Conservation (phyloP, 2,329 filamentous ascomycete species). For the Fusarium transvaalense region DNA sequence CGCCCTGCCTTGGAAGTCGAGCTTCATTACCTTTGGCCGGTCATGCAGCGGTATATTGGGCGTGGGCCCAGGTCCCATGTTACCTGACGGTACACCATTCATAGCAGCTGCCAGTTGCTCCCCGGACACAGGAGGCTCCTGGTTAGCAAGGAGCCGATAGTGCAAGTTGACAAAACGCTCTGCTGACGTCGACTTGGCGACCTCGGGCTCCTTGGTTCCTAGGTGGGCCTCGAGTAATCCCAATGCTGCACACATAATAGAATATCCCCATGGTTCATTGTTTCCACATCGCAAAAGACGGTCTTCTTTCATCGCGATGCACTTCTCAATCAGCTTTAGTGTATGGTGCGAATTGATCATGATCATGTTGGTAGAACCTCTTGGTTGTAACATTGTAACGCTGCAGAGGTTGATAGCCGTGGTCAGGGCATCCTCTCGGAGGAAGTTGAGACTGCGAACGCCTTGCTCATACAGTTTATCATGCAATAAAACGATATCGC, state of each 20-base stretch:
- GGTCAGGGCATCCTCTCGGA: conserved; percentile 70
- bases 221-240: conserved; percentile 71
- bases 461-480: conserved; percentile 71
- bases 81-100: conserved; percentile 41
- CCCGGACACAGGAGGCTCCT: conserved; percentile 59
- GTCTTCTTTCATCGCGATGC: conserved; percentile 71
- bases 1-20: conserved; percentile 44
- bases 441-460: conserved; percentile 69
- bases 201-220: conserved; percentile 67
- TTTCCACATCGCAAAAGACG: conserved; percentile 71
- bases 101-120: conserved; percentile 46
- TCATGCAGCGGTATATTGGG: conserved; percentile 54
- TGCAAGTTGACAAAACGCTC: conserved; percentile 71
- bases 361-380: conserved; percentile 70
- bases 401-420: conserved; percentile 72
- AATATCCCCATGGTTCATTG: conserved; percentile 74
- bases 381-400: conserved; percentile 71
- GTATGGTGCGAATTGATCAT: conserved; percentile 72
- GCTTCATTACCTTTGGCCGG: conserved; percentile 56
- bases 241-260: conserved; percentile 71
- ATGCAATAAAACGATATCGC: conserved; percentile 72
- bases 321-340: conserved; percentile 71
- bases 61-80: conserved; percentile 46
- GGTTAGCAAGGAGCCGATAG: conserved; percentile 67
- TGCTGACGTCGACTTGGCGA: conserved; percentile 69